Conservation (phyloP, 2,329 filamentous ascomycete genomes). For the Sporothrix mexicana region DNA sequence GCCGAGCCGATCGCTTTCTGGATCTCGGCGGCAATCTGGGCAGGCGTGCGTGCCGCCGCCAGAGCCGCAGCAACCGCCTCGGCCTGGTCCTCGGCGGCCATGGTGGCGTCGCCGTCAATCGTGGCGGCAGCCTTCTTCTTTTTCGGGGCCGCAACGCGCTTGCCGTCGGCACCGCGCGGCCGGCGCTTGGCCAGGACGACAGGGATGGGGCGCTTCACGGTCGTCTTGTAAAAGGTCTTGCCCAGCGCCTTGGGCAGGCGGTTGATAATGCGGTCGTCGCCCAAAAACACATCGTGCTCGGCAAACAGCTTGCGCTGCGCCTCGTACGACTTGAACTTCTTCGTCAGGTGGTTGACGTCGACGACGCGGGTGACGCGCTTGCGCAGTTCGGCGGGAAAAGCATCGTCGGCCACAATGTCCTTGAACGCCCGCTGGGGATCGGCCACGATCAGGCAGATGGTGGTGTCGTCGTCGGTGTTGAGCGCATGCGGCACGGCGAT, state of each 20-base stretch:
- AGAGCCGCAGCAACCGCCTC: conserved; percentile 63
- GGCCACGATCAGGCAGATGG: conserved; percentile 81
- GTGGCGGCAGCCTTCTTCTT: conserved; percentile 58
- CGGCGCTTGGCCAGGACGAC: conserved; percentile 69
- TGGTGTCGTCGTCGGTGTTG: conserved; percentile 67
- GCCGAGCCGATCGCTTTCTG: conserved; percentile 77
- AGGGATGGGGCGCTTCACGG: conserved; percentile 84
- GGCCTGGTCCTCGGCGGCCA: conserved; percentile 77
- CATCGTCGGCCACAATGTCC: conserved; percentile 76
- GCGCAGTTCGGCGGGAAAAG: conserved; percentile 70
- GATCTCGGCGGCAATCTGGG: conserved; percentile 79
- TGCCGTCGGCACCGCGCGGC: conserved; percentile 66
- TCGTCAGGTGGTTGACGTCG: conserved; percentile 76
- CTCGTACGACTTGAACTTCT: conserved; percentile 90
- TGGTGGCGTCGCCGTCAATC: conserved; percentile 72
- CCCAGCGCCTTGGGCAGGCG: conserved; percentile 78
- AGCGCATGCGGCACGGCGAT: conserved; percentile 79
- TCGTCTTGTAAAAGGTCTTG: conserved; percentile 89
- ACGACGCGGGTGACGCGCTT: conserved; percentile 77
- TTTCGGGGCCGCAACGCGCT: conserved; percentile 57
- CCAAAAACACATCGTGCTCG: conserved; percentile 93
- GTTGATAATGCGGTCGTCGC: conserved; percentile 83
- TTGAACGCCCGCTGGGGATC: conserved; percentile 85
- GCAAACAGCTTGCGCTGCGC: conserved; percentile 78
- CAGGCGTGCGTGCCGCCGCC: conserved; percentile 58